phyloP scores from a whole-genome alignment of 768 basidiomycete species.

The Phanerochaete carnosa region DNA sequence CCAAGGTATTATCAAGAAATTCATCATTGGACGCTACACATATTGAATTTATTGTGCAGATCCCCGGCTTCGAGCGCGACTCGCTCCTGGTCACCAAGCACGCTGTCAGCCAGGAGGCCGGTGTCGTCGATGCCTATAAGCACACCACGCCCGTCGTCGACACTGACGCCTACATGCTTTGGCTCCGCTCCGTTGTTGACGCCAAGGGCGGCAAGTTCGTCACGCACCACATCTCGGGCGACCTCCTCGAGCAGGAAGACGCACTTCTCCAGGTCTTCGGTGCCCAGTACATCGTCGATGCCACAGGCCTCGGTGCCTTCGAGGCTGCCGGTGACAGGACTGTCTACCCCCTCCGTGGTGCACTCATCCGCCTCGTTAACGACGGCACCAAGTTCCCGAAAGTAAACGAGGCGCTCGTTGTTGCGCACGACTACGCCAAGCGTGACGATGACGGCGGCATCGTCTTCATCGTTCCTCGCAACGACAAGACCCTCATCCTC shows the following conservation, averaged over 20 bases:
- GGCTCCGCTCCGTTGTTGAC: conserved; percentile 25
- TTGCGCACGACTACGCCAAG: conserved; percentile 29
- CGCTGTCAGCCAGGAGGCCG: conserved; percentile 25
- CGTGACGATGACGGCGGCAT: conserved; percentile 29
- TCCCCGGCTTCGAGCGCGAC: conserved; percentile 23
- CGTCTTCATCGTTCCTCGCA: conserved; percentile 26
- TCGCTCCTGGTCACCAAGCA: conserved; percentile 24
- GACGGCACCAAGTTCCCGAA: conserved; percentile 34
- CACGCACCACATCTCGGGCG: conserved; percentile 29
- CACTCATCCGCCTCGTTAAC: conserved; percentile 27
- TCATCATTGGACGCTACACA: not conserved
- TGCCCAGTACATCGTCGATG: conserved; percentile 33
- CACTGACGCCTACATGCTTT: conserved; percentile 34
- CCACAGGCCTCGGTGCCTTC: conserved; percentile 30
- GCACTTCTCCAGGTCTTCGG: conserved; percentile 24
- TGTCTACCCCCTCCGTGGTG: conserved; percentile 36
- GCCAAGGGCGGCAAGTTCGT: conserved; percentile 28
- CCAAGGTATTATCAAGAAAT: not conserved
- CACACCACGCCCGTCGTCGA: conserved; percentile 33
- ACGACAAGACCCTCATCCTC: conserved; percentile 33
- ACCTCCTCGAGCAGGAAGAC: conserved; percentile 25
- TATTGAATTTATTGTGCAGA: conserved; percentile 9
- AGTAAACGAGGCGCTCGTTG: conserved; percentile 30
- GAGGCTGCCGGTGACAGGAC: conserved; percentile 31
- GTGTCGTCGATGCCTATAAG: conserved; percentile 35